phyloP scores from a whole-genome alignment of 306 rosid genomes.

The Trichosanthes truncata region DNA sequence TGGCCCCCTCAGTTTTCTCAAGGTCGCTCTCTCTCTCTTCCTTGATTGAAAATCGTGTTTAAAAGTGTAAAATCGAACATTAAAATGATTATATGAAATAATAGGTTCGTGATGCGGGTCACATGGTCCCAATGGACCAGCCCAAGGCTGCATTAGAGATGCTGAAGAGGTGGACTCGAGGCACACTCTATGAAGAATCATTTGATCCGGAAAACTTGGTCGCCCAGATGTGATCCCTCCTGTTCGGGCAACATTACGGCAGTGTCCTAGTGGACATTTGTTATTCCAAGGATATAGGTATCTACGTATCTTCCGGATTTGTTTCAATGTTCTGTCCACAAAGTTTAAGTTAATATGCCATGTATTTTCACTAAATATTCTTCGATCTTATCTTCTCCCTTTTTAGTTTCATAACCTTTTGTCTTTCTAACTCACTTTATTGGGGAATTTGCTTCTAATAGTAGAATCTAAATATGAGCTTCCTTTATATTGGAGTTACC shows the following conservation, averaged over 20 bases:
- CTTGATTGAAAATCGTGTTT: too few species aligned
- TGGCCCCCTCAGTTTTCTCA: constrained; percentile 87
- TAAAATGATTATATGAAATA: background rate
- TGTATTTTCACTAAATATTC: background rate
- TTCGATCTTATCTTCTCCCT: background rate
- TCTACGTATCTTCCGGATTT: background rate
- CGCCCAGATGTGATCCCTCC: constrained; percentile 41
- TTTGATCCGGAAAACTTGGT: constrained; percentile 27
- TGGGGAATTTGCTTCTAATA: too few species aligned
- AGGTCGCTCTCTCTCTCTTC: constrained; percentile 35
- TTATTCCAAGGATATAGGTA: background rate
- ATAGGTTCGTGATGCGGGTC: constrained; percentile 96
- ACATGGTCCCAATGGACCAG: constrained; percentile 99
- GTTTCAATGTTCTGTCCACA: background rate
- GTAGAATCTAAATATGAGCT: too few species aligned
- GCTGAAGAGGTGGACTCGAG: constrained; percentile 82
- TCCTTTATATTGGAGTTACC: too few species aligned
- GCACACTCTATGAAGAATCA: constrained; percentile 40
- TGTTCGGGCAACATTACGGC: background rate
- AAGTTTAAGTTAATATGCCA: background rate
- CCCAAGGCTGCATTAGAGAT: constrained; percentile 89
- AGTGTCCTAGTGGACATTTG: background rate
- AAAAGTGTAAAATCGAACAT: too few species aligned
- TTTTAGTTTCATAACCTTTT: background rate
- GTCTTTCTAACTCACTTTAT: background rate